Evolutionary conservation across 2,329 filamentous ascomycete genomes (phyloP).

Genomic region (Penicillium expansum): DNA sequence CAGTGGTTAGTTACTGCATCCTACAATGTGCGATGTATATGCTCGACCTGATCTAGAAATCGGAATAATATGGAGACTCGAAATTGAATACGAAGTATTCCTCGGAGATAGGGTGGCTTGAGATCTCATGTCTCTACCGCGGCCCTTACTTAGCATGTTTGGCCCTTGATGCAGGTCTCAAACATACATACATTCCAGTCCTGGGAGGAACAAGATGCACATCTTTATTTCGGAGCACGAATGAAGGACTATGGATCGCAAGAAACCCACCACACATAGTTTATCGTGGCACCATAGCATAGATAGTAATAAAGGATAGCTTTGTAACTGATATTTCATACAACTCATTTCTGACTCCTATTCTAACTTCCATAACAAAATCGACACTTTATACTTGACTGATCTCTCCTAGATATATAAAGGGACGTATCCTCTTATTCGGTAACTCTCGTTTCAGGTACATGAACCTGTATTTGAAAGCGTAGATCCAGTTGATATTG

Average conservation of each 20-base stretch:
- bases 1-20: not conserved
- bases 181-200: constrained; percentile 10
- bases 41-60: not conserved
- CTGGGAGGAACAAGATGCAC: not conserved
- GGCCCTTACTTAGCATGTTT: constrained; percentile 8
- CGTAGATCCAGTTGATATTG: not conserved
- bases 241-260: not conserved
- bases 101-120: not conserved
- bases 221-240: not conserved
- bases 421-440: not conserved
- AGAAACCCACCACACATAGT: too few relatives aligned
- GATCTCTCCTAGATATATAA: not conserved
- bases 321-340: not conserved
- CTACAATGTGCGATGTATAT: not conserved
- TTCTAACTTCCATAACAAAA: not conserved
- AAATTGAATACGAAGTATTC: not conserved
- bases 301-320: not conserved
- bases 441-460: not conserved
- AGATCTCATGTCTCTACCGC: not conserved
- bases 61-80: not conserved
- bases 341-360: not conserved
- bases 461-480: not conserved
- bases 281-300: too few relatives aligned
- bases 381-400: not conserved
- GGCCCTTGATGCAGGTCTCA: constrained; percentile 13